Base-by-base conservation (phyloP, 768 basidiomycete species). In the Tylopilus subfusipes region DNA sequence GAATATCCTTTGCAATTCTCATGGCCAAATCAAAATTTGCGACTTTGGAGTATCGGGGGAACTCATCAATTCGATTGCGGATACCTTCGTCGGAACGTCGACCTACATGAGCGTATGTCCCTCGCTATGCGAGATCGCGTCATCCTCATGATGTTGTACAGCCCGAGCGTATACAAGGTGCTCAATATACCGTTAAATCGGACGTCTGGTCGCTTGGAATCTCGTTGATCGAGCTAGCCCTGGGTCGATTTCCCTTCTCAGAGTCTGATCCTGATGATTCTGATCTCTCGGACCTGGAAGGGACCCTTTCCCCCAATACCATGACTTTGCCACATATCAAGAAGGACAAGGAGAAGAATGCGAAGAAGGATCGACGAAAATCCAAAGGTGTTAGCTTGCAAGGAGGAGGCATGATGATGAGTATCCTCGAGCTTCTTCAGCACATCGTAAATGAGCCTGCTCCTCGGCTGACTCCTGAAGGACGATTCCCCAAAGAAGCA, bases 1-100 rank as follows among this genome's bases (percentile, higher is more conserved):
- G 13, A 99, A 99, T 67, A 97, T 99, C 59, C 78, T 98, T 42
- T 93, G 80, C 74, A 98, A 98, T 68, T 97, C 96, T 8, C 77
- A 79, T 45, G 97, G 97, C 29, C 86, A 97, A 63, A 95, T 98
- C 80, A 99, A 99, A 76, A 95, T 99, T 51, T 98, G 96, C 66
- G 97, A 99, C 72, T 99, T 98, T 70, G 97, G 97, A 36, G 97
- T 99, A 8, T 98, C 95, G 2, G 97, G 97, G 31, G 97, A 99
- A 71, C 81, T 99, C 64, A 96, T 98, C 75, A 98, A 98, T 74
- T 95, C 93, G 9, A 96, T 98, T 58, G 97, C 97, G 34, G 95
- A 98, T 73, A 98, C 97, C 1, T 99, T 98, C 68, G 97, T 99
- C 36, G 96, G 97, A 27, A 99, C 97, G 14, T 94, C 91, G 57